Evolutionary conservation across 75 land plant genomes (phyloP).

Genomic region (Azolla pinnata): DNA sequence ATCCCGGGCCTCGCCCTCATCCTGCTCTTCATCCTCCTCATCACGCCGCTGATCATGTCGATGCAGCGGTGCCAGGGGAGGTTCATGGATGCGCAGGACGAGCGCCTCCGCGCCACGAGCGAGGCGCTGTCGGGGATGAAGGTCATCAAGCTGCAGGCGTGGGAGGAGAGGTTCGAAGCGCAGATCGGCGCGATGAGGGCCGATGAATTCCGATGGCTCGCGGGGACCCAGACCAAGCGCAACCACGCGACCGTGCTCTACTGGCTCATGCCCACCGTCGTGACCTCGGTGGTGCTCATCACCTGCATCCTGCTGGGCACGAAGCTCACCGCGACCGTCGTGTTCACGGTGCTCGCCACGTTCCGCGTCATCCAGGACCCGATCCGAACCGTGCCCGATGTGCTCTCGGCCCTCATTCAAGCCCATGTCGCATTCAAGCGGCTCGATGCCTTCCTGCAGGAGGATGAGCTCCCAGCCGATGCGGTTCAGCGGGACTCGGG

Average conservation of each 20-base stretch:
- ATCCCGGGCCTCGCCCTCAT: slow-evolving; percentile 22
- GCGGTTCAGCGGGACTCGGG: slow-evolving; percentile 13
- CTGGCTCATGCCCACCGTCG: slow-evolving; percentile 22
- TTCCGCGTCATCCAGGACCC: slow-evolving; percentile 29
- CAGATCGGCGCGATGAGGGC: slow-evolving; percentile 8
- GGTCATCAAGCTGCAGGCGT: slow-evolving; percentile 26
- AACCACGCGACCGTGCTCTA: slow-evolving; percentile 5
- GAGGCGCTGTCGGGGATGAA: slow-evolving; percentile 24
- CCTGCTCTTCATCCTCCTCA: slow-evolving; percentile 12
- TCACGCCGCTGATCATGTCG: slow-evolving; percentile 17
- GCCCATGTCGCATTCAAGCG: slow-evolving; percentile 18
- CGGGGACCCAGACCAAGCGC: slow-evolving; percentile 11
- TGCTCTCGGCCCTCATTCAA: slow-evolving; percentile 12
- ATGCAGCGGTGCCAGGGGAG: slow-evolving; percentile 13
- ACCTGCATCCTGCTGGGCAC: slow-evolving; percentile 13
- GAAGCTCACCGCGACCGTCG: slow-evolving; percentile 11
- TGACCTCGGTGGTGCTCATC: slow-evolving; percentile 9
- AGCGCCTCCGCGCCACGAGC: slow-evolving; percentile 21
- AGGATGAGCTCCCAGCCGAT: slow-evolving; percentile 17
- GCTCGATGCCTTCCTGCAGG: slow-evolving; percentile 9
- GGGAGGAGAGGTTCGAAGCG: slow-evolving; percentile 18
- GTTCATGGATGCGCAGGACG: slow-evolving; percentile 27
- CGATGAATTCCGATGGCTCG: slow-evolving; percentile 12
- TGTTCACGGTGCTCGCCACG: slow-evolving; percentile 21
- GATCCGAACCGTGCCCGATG: slow-evolving; percentile 16